Evolutionary conservation across 2,329 filamentous ascomycete genomes (phyloP).

Genomic region (Scolecobasidium constrictum): DNA sequence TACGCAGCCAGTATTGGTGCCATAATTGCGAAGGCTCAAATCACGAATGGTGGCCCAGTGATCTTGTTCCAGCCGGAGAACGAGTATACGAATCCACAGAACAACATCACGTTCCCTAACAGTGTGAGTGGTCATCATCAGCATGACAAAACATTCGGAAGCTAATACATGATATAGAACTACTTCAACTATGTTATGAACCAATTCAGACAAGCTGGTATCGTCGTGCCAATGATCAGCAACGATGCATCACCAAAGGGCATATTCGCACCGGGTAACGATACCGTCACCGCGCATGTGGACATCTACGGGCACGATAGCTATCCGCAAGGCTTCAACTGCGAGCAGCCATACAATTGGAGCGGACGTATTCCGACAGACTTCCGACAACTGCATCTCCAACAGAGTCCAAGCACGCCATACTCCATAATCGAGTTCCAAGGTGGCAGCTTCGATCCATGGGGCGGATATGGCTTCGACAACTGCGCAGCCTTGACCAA

Average conservation of each 20-base stretch:
- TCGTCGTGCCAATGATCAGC: conserved; percentile 63
- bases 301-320: conserved; percentile 42
- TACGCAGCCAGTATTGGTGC: conserved; percentile 52
- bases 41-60: conserved; percentile 71
- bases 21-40: conserved; percentile 63
- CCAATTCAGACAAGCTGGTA: conserved; percentile 54
- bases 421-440: conserved; percentile 6
- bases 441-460: conserved; percentile 49
- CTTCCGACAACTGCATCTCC: conserved; percentile 42
- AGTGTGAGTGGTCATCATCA: background rate
- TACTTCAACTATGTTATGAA: conserved; percentile 64
- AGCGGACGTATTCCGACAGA: too few relatives aligned
- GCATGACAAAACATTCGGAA: too few relatives aligned
- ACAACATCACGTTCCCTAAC: background rate
- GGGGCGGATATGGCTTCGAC: conserved; percentile 48
- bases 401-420: conserved; percentile 38
- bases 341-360: too few relatives aligned
- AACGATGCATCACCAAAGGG: conserved; percentile 57
- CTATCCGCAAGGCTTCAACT: conserved; percentile 26
- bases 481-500: conserved; percentile 44
- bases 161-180: too few relatives aligned
- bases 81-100: conserved; percentile 61
- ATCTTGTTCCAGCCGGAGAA: conserved; percentile 75
- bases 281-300: too few relatives aligned
- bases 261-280: conserved; percentile 55